Percentiles rank a stretch among this genome's conserved stretches.
These are phyloP conservation scores for Paraurostyla sp. DNA, from an alignment of 73 alveolate genomes.

Conservation along the genomic window DNA sequence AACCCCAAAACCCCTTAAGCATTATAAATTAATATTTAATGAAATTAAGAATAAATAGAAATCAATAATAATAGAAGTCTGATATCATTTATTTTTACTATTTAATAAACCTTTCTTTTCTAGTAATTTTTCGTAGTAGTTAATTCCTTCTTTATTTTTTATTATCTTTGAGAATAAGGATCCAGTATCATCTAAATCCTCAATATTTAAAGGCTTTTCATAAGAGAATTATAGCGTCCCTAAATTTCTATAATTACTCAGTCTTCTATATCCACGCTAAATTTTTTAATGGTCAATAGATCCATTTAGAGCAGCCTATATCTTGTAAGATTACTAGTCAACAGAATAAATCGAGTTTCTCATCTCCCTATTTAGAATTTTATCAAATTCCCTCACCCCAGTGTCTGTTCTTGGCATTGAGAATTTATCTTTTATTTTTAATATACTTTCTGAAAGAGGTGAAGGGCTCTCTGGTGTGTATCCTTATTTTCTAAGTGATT, in stretches of 20 bases:
- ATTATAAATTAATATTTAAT: too few species aligned
- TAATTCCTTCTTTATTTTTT: conserved; percentile 12
- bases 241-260: conserved; percentile 16
- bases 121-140: too few species aligned
- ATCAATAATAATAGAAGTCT: too few species aligned
- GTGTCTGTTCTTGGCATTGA: neutral
- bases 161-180: neutral
- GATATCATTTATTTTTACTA: too few species aligned
- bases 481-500: conserved; percentile 6
- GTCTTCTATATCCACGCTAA: neutral
- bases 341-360: conserved; percentile 5
- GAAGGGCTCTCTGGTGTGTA: neutral
- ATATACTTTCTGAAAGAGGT: neutral
- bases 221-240: conserved; percentile 35
- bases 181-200: conserved; percentile 18
- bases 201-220: conserved; percentile 12
- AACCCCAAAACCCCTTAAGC: too few species aligned
- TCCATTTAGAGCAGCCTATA: too few species aligned
- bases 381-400: conserved; percentile 6
- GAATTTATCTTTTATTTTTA: neutral
- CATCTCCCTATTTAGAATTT: neutral
- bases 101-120: too few species aligned
- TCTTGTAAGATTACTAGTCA: too few species aligned
- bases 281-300: neutral
- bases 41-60: too few species aligned